Base-by-base conservation (phyloP, 352 stramenopile species). In the Globisporangium barbulae region DNA sequence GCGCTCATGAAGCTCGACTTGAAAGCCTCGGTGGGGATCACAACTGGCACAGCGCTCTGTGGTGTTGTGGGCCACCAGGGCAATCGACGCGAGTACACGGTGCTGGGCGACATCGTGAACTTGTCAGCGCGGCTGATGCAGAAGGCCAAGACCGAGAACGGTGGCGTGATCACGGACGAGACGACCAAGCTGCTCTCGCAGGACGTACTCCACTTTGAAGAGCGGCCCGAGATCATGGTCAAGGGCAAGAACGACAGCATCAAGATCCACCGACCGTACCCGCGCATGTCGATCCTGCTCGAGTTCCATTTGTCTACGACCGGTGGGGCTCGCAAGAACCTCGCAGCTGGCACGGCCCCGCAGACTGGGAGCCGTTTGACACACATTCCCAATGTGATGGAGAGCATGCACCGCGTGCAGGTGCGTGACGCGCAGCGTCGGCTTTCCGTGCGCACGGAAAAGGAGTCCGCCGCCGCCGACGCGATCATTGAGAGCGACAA, bases 71-170 rank as follows among this genome's bases (percentile, higher is more conserved):
- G 94, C 1, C 85, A 93, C 52, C 90, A 94, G 61, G 85, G 88
- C 21, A 97, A 95, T 22, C 78, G 94, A 1, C 83, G 93, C 28
- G 94, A 98, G 71, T 98, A 98, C 76, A 97, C 91, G 0, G 90
- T 98, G 21, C 74, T 98, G 0, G 94, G 94, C 3, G 91, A 98
- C 65, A 93, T 95, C 15, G 94, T 98, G n/a, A 98, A 98, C 56
- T 67, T 98, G 5, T 91, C 88, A 2, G 94, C 94, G 9, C 79
- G 94, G 9, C 79, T 98, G 8, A 98, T 98, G 94, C 84, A 97
- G 58, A 89, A 84, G 30, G 87, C 84, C 8, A 96, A 96, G 69
- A 83, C 76, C 0, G 85, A 96, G 61, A 73, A 78, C n/a, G 88
- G 87, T 19, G 86, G 85, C 12, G 84, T 97, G 30, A 93, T 97